Conservation (phyloP, 1,139 yeast genomes). For the Pneumocystis murina region DNA sequence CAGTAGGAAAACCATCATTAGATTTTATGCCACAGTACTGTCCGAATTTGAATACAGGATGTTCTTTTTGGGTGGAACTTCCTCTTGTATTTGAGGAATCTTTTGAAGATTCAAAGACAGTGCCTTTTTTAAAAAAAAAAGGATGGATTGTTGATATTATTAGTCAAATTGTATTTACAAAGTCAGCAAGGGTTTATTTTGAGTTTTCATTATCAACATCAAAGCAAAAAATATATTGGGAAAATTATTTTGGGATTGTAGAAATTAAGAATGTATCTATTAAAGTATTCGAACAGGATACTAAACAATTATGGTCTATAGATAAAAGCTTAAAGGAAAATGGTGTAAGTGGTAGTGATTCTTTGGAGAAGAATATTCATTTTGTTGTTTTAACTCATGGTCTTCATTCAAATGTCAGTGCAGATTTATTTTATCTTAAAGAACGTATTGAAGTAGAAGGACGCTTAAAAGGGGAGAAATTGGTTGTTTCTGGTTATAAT, state of each 20-base stretch:
- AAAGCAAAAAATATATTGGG: slow-evolving; percentile 20
- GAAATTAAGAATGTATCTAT: slow-evolving; percentile 16
- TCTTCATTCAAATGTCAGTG: slow-evolving; percentile 71
- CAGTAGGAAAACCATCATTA: slow-evolving; percentile 37
- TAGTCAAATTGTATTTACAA: slow-evolving; percentile 67
- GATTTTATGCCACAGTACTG: slow-evolving; percentile 57
- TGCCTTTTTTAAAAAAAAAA: slow-evolving; percentile 31
- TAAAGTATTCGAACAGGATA: slow-evolving; percentile 41
- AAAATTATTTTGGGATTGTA: slow-evolving; percentile 10
- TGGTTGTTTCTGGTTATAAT: slow-evolving; percentile 67
- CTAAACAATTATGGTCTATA: slow-evolving; percentile 59
- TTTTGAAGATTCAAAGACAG: slow-evolving; percentile 25
- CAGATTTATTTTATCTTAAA: slow-evolving; percentile 76
- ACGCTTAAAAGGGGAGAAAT: slow-evolving; percentile 35
- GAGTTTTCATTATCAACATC: slow-evolving; percentile 50
- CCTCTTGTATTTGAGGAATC: background rate
- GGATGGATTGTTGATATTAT: slow-evolving; percentile 64
- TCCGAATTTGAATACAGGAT: slow-evolving; percentile 60
- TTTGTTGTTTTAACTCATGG: slow-evolving; percentile 80
- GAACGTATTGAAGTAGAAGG: slow-evolving; percentile 56
- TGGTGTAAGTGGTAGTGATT: slow-evolving; percentile 19
- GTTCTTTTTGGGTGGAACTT: slow-evolving; percentile 29
- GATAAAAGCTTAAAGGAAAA: slow-evolving; percentile 26
- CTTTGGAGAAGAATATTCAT: slow-evolving; percentile 34
- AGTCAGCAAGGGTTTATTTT: slow-evolving; percentile 52